Evolutionary conservation across 345 rosid species (phyloP).

Genomic region (Trapa incisa): DNA sequence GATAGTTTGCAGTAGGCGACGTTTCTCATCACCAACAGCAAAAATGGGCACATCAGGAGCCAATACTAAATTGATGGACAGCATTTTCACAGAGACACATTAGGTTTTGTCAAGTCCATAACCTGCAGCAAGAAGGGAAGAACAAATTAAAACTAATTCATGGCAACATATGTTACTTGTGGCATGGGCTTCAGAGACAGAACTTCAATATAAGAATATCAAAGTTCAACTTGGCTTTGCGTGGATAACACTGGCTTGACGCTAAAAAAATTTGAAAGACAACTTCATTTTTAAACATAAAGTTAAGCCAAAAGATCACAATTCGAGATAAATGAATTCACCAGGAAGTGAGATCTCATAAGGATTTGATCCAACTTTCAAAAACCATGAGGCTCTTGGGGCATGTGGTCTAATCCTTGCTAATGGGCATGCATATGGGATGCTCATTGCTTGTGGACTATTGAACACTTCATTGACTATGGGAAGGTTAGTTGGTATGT

Average conservation of each 20-base stretch:
- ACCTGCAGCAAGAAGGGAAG: constrained; percentile 30
- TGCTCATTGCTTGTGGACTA: constrained; percentile 50
- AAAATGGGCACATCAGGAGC: constrained; percentile 68
- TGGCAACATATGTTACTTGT: background rate
- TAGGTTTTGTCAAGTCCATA: constrained; percentile 56
- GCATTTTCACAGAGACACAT: constrained; percentile 60
- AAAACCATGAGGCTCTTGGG: constrained; percentile 33
- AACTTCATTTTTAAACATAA: background rate
- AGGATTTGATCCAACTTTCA: background rate
- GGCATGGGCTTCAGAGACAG: background rate
- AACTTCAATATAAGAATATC: background rate
- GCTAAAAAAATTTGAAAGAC: constrained; percentile 1
- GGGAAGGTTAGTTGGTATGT: constrained; percentile 48
- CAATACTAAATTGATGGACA: constrained; percentile 43
- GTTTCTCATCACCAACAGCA: constrained; percentile 81
- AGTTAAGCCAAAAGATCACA: too few species aligned
- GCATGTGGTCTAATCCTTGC: constrained; percentile 56
- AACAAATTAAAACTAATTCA: too few species aligned
- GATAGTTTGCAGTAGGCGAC: constrained; percentile 57
- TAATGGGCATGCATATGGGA: constrained; percentile 62
- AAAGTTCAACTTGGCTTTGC: background rate
- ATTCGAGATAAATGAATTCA: too few species aligned
- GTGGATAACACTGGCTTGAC: background rate
- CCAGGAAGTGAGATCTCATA: too few species aligned
- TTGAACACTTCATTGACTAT: constrained; percentile 52